Evolutionary conservation across 1,139 yeast species (phyloP), one percentile per base, ranked within the genome.

Genomic region (Hyphopichia wangnamkhiaoensis): DNA sequence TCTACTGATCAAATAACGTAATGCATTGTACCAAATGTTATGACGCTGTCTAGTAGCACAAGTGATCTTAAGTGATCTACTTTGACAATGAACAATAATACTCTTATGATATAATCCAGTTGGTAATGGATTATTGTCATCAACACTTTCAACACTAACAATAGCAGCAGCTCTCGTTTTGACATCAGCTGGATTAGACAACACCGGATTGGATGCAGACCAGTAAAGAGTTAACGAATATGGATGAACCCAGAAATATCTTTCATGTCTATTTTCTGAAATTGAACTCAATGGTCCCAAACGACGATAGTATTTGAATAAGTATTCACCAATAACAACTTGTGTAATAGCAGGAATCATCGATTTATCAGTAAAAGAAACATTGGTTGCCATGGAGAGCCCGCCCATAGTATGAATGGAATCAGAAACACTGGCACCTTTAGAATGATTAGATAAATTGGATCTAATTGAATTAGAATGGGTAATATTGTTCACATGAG

Each of bases 191-290:
- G 90, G 86, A 49, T 82, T 82, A 6, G 84, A 80, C 44, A 84
- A 63, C 0, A 85, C 86, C 2, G 98, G 98, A 55, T 87, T 88
- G 9, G 80, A 76, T 13, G 79, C 76, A 8, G 93, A 84, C 98
- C 98, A 93, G 61, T 89, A 90, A 41, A 93, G 71, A 0, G 96
- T 88, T 66, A 89, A 68, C 3, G 95, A 84, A 60, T 90, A 91
- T 7, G 98, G 98, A 63, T 93, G 96, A 31, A 93, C 82, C 98
- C 98, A 93, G 75, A 93, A 93, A 63, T 82, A 93, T 48, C 98
- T 76, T 57, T 86, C 94, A 56, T 93, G 98, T 44, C 98, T 78
- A 37, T 78, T 79, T 41, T 86, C 93, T 0, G 94, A 79, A 33
- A 89, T 77, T 1, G 89, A 79, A 38, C 85, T 79, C 40, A 88